These are phyloP conservation scores for Diacronema lutheri DNA, from an alignment of 78 protist genomes.

Conservation along the genomic window DNA sequence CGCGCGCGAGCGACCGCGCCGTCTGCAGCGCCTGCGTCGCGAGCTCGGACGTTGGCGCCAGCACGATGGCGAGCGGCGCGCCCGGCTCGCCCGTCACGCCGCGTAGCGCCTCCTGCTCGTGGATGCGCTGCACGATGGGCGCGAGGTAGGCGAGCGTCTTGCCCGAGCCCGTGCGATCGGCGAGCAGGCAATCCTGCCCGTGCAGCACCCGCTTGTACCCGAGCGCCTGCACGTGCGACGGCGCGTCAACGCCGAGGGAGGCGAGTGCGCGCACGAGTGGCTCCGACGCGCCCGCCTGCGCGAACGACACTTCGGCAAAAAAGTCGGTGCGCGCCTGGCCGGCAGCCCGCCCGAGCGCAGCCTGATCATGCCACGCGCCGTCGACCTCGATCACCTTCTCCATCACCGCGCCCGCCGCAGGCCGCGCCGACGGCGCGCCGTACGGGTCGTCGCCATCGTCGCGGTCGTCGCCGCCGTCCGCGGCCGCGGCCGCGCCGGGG, in stretches of 20 bases:
- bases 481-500: too few relatives aligned
- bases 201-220: background rate
- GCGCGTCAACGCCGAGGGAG: background rate
- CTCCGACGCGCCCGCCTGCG: background rate
- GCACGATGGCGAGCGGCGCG: background rate
- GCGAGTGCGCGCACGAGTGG: background rate
- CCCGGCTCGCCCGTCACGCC: background rate
- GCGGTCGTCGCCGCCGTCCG: too few relatives aligned
- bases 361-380: too few relatives aligned
- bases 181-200: background rate
- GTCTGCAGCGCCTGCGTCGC: background rate
- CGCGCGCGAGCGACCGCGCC: background rate
- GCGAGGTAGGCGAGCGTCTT: conserved; percentile 23
- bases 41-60: background rate
- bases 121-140: background rate
- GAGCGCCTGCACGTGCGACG: conserved; percentile 13
- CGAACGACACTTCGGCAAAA: background rate
- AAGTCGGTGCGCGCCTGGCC: background rate
- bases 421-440: too few relatives aligned
- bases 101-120: background rate
- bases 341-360: too few relatives aligned
- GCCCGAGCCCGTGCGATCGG: conserved; percentile 15
- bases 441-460: too few relatives aligned
- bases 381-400: too few relatives aligned
- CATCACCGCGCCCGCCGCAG: too few relatives aligned